These are phyloP conservation scores for Clarireedia homoeocarpa DNA, from an alignment of 2,329 filamentous ascomycete genomes.

Conservation along the genomic window DNA sequence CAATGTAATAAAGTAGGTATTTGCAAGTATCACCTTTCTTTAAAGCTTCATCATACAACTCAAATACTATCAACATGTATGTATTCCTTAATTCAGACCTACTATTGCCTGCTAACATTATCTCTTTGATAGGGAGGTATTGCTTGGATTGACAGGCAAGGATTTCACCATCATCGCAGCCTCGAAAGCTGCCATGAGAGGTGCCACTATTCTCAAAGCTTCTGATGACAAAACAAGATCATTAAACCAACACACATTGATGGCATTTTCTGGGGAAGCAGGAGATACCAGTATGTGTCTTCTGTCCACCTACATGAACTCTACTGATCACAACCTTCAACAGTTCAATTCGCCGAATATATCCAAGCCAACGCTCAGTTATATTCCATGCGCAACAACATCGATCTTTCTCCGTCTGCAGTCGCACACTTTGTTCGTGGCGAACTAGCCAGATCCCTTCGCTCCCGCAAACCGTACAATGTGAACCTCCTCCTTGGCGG, in stretches of 20 bases:
- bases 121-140: constrained; percentile 68
- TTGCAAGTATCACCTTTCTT: constrained; percentile 13
- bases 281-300: constrained; percentile 72
- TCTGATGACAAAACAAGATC: constrained; percentile 92
- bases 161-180: constrained; percentile 98
- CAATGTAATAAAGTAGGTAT: not conserved
- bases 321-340: not conserved
- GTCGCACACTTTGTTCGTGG: constrained; percentile 89
- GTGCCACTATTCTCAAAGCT: constrained; percentile 89
- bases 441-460: constrained; percentile 83
- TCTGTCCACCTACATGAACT: not conserved
- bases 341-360: constrained; percentile 98
- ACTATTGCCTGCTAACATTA: constrained; percentile 11
- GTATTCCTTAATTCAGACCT: not conserved
- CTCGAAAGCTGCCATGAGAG: constrained; percentile 97
- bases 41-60: constrained; percentile 17
- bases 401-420: constrained; percentile 80
- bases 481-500: constrained; percentile 95
- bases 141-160: constrained; percentile 96
- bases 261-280: constrained; percentile 93
- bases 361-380: constrained; percentile 98
- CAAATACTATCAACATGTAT: constrained; percentile 24
- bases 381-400: constrained; percentile 97
- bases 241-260: constrained; percentile 87
- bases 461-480: constrained; percentile 89